These are phyloP conservation scores for Triangularia verruculosa DNA, from an alignment of 2,329 filamentous ascomycete species.

Conservation along the genomic window DNA sequence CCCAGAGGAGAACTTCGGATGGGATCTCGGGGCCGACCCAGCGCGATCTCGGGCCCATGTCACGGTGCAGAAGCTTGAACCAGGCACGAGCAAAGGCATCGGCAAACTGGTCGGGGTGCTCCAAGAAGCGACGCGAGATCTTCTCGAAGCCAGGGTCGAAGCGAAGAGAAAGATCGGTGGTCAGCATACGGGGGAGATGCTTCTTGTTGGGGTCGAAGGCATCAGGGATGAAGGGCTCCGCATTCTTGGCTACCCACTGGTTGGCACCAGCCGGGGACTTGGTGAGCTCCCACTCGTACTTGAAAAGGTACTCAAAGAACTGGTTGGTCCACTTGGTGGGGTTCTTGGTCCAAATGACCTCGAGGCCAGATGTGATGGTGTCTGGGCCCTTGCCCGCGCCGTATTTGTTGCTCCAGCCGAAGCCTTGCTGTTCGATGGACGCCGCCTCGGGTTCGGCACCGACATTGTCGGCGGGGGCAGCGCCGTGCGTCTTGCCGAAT, in stretches of 20 bases:
- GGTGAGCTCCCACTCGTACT: slow-evolving; percentile 72
- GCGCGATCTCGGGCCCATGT: slow-evolving; percentile 68
- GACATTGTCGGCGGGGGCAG: slow-evolving; percentile 60
- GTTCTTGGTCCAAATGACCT: slow-evolving; percentile 76
- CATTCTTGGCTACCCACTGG: slow-evolving; percentile 73
- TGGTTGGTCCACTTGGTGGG: slow-evolving; percentile 73
- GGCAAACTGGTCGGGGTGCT: slow-evolving; percentile 64
- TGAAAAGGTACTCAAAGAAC: slow-evolving; percentile 74
- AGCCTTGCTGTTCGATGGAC: slow-evolving; percentile 61
- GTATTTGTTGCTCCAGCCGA: slow-evolving; percentile 69
- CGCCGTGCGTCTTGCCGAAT: slow-evolving; percentile 80
- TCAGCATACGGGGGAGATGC: slow-evolving; percentile 73
- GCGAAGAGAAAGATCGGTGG: slow-evolving; percentile 69
- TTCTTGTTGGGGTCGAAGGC: slow-evolving; percentile 68
- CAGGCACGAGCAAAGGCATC: slow-evolving; percentile 71
- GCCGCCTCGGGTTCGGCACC: slow-evolving; percentile 66
- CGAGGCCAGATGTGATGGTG: slow-evolving; percentile 72
- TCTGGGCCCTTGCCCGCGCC: slow-evolving; percentile 66
- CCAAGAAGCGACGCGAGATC: slow-evolving; percentile 68
- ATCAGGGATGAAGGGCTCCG: slow-evolving; percentile 65
- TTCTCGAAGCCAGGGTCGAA: slow-evolving; percentile 72
- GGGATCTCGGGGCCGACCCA: slow-evolving; percentile 75
- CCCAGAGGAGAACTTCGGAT: slow-evolving; percentile 67
- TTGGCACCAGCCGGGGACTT: slow-evolving; percentile 74
- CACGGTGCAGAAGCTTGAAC: slow-evolving; percentile 82